A percentile compares a stretch with the other conserved stretches of the same genome.
phyloP scores from a whole-genome alignment of 129 eudicot genomes.

The Sambucus nigra region DNA sequence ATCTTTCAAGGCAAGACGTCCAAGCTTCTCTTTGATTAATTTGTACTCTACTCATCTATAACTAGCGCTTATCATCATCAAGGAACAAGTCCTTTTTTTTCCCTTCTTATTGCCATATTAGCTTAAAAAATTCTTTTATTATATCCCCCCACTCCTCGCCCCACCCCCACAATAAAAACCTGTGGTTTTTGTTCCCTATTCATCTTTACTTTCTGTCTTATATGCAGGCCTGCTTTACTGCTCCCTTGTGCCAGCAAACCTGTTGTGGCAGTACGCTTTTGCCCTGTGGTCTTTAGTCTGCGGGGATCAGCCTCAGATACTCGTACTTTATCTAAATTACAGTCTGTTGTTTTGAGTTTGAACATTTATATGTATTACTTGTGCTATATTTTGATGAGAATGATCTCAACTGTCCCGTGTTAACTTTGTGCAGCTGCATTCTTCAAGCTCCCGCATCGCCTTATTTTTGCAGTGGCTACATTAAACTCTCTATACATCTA shows the following conservation, averaged over 20 bases:
- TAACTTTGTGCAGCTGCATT: slow-evolving; percentile 45
- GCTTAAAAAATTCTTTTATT: too few species aligned
- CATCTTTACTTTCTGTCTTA: slow-evolving; percentile 9
- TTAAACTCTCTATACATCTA: slow-evolving; percentile 80
- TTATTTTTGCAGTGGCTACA: slow-evolving; percentile 85
- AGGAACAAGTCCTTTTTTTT: not conserved
- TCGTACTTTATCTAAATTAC: not conserved
- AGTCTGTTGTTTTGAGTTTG: slow-evolving; percentile 8
- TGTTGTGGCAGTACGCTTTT: slow-evolving; percentile 89
- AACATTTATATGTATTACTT: not conserved
- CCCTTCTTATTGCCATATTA: too few species aligned
- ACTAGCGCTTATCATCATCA: not conserved
- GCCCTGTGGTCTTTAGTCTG: slow-evolving; percentile 65
- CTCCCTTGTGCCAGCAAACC: slow-evolving; percentile 99
- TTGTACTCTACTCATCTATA: not conserved
- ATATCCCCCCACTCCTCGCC: not conserved
- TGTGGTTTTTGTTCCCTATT: not conserved
- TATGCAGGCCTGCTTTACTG: slow-evolving; percentile 81
- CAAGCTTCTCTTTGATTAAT: not conserved
- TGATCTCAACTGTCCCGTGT: not conserved
- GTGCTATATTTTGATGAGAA: not conserved
- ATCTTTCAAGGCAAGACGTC: slow-evolving; percentile 73
- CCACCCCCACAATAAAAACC: not conserved
- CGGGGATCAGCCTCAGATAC: slow-evolving; percentile 52
- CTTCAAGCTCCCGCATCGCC: slow-evolving; percentile 89